Base-by-base conservation (phyloP, 139 green algal genomes). In the Microglena sp. region DNA sequence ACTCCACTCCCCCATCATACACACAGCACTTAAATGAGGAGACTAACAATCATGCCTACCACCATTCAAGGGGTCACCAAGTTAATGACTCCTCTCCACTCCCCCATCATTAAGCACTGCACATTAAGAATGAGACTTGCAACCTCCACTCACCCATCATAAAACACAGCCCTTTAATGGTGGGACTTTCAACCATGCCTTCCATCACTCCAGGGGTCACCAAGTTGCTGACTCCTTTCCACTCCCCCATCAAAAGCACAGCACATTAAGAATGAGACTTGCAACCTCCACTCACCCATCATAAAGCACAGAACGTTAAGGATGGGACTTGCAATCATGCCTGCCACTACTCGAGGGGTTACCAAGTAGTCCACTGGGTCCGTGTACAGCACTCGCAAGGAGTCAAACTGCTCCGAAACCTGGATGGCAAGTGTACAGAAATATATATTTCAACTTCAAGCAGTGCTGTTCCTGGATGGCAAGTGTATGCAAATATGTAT, bases 361-460 rank as follows among this genome's bases (percentile, higher is more conserved):
- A 99, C 87, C 33, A 99, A 79, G 84, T 99, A 99, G 73, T 99
- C 92, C 27, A 98, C 89, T 0, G 94, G 94, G 73, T 99, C 94
- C 0, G 83, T 93, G 65, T 84, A 83, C 55, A 99, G 77, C 71
- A 98, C 89, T 1, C 92, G 74, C 70, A 99, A 82, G 22, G 86
- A 93, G 81, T 98, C 94, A 15, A 92, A 96, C 73, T 99, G 94
- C 86, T 99, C 94, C 8, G 89, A 96, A 29, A 98, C 92, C 83
- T 93, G 77, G n/a, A n/a, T n/a, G n/a, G n/a, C n/a, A 29, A 2
- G 8, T 32, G 5, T 58, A 40, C 1, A 44, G 3, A n/a, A n/a
- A n/a, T n/a, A n/a, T n/a, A n/a, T 33, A 43, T 7, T 6, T 21
- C 29, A 36, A 4, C 7, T 6, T n/a, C 3, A 27, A 4, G 36